phyloP scores from a whole-genome alignment of 495 filamentous ascomycete genomes.

The Podospora comata region DNA sequence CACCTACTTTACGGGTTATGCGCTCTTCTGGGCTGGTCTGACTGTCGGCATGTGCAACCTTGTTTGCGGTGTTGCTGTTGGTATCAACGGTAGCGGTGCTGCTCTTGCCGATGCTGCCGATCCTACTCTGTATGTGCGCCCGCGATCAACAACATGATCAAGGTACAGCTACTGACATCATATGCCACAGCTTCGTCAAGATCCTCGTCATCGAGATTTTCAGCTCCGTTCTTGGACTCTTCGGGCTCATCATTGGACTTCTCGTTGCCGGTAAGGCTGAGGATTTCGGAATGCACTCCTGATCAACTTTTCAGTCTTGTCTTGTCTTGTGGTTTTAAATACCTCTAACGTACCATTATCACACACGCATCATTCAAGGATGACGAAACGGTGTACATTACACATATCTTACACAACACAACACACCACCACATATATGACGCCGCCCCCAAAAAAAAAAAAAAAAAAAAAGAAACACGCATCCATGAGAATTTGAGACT shows the following conservation, averaged over 20 bases:
- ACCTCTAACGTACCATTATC: neutral
- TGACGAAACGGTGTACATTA: slow-evolving; percentile 12
- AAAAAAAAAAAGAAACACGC: neutral
- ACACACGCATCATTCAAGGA: slow-evolving; percentile 6
- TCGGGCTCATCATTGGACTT: slow-evolving; percentile 92
- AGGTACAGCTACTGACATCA: slow-evolving; percentile 23
- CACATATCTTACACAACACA: slow-evolving; percentile 2
- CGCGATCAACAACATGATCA: neutral
- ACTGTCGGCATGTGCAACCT: slow-evolving; percentile 94
- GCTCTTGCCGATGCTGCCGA: slow-evolving; percentile 96
- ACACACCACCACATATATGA: neutral
- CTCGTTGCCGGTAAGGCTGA: slow-evolving; percentile 76
- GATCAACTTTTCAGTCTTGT: neutral
- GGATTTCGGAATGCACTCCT: slow-evolving; percentile 52
- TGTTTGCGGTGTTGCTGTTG: slow-evolving; percentile 93
- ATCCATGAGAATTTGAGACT: slow-evolving; percentile 16
- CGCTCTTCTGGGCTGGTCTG: slow-evolving; percentile 91
- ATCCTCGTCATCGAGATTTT: slow-evolving; percentile 99
- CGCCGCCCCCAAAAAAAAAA: neutral
- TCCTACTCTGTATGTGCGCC: slow-evolving; percentile 70
- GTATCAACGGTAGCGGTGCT: slow-evolving; percentile 96
- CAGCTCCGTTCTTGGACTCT: slow-evolving; percentile 96
- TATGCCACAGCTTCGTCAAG: slow-evolving; percentile 78
- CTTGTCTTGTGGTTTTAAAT: neutral
- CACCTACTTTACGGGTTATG: slow-evolving; percentile 94